Base-by-base conservation (phyloP, 2,329 filamentous ascomycete genomes). In the Talaromyces sp. region DNA sequence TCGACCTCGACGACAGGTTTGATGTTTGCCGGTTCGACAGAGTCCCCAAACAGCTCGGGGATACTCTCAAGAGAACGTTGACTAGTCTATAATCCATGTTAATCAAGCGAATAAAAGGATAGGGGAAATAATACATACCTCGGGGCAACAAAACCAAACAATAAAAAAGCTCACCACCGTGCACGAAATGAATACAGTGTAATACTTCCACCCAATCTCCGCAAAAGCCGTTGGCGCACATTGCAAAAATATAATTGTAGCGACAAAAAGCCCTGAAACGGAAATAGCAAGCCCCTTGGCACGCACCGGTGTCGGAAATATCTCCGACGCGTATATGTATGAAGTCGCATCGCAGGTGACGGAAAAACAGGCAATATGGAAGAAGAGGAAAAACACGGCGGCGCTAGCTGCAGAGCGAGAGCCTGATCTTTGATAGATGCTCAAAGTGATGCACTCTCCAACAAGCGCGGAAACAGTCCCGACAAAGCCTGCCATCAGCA, bases 301-400 rank as follows among this genome's bases (percentile, higher is more conserved):
- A 3, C 68, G 64, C 27, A 68, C 52, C 12, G 65, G 63, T 5
- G 59, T 67, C 5, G 67, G 67, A 54, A 67, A 68, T 60, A 70
- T 66, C 56, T 70, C 68, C 3, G 61, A 58, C 6, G 61, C 50
- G 44, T 66, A 68, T 12, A 68, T 57, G 53, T 64, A 68, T 30
- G 57, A 60, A 1, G 67, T 60, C 9, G 61, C 65, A 52, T 68
- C 67, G 16, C 68, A 33, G n/a, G 58, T 67, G 14, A 53, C 12
- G 4, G 36, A 61, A 47, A 61, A 61, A 44, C 44, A 61, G n/a
- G 4, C 60, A 50, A 63, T 61, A 18, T 63, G 59, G n/a, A 61
- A 16, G 9, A 56, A 51, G 14, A 63, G 53, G 14, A 61, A 63
- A 55, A 61, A 61, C n/a, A 61, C 60, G 12, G 60, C 60, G 18